A percentile compares a stretch with the other conserved stretches of the same genome.
These are phyloP conservation scores for Blastocystis sp. DNA, from an alignment of 352 stramenopile species.

Conservation along the genomic window DNA sequence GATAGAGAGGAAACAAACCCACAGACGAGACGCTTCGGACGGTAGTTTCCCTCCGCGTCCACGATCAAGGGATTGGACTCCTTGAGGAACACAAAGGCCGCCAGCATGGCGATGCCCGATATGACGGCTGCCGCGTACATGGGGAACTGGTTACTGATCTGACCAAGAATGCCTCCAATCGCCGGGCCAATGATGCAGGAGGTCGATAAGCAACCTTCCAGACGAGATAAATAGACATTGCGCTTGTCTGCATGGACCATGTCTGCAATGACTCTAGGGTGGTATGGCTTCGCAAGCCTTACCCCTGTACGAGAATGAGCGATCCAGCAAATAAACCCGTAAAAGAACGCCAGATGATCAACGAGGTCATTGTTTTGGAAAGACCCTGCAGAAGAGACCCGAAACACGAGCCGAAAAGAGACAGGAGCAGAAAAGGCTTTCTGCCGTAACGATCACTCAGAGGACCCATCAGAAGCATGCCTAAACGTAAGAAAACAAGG, in stretches of 20 bases:
- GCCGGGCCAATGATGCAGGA: constrained; percentile 42
- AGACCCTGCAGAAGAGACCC: constrained; percentile 46
- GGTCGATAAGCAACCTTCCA: constrained; percentile 29
- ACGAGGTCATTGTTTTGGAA: neutral
- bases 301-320: constrained; percentile 33
- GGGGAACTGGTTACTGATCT: constrained; percentile 33
- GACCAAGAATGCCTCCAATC: constrained; percentile 21
- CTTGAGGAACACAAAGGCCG: constrained; percentile 18
- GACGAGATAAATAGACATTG: neutral
- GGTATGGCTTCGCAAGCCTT: neutral
- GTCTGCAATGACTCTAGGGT: constrained; percentile 27
- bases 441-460: constrained; percentile 49
- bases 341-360: constrained; percentile 39
- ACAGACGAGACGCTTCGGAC: neutral
- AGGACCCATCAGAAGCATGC: constrained; percentile 37
- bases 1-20: neutral
- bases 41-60: neutral
- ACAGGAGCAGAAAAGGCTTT: constrained; percentile 36
- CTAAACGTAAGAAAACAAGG: neutral
- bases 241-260: neutral
- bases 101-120: constrained; percentile 18
- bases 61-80: constrained; percentile 24
- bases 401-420: constrained; percentile 42
- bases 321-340: constrained; percentile 44
- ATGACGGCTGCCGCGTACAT: constrained; percentile 25